Conservation (phyloP, 768 basidiomycete genomes). For the Ramaria rubella region DNA sequence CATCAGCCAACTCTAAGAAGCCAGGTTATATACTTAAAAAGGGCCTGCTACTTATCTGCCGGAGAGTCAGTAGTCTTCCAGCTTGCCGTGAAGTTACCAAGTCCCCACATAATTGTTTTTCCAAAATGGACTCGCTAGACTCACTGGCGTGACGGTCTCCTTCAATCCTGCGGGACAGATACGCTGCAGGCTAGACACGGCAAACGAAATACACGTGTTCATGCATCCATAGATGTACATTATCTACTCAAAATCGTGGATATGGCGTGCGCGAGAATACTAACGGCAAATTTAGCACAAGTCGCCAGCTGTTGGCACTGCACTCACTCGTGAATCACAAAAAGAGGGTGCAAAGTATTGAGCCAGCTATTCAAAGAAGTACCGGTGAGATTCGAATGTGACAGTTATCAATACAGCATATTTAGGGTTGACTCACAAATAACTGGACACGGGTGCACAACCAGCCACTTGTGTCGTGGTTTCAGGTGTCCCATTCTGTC, state of each 20-base stretch:
- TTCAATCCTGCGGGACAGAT: too few species aligned
- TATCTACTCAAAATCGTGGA: conserved; percentile 34
- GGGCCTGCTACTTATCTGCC: too few species aligned
- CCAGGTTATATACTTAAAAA: too few species aligned
- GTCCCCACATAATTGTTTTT: too few species aligned
- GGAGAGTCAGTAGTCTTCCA: too few species aligned
- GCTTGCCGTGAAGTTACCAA: too few species aligned
- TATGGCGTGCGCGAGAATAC: conserved; percentile 46
- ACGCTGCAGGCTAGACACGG: too few species aligned
- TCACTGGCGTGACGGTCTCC: too few species aligned
- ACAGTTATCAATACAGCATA: not conserved
- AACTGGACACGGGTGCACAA: conserved; percentile 57
- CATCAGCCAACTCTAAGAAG: too few species aligned
- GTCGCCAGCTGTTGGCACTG: not conserved
- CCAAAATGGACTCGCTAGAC: too few species aligned
- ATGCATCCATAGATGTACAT: too few species aligned
- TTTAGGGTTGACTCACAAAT: conserved; percentile 43
- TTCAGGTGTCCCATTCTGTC: conserved; percentile 42
- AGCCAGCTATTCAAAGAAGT: conserved; percentile 40
- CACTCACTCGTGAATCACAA: conserved; percentile 55
- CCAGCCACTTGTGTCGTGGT: conserved; percentile 47
- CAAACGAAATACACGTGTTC: too few species aligned
- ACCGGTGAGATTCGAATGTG: not conserved
- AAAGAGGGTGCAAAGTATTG: conserved; percentile 54
- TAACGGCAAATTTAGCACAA: conserved; percentile 17